Conservation (phyloP, 2,329 filamentous ascomycete species). For the Aureobasidium sp. region DNA sequence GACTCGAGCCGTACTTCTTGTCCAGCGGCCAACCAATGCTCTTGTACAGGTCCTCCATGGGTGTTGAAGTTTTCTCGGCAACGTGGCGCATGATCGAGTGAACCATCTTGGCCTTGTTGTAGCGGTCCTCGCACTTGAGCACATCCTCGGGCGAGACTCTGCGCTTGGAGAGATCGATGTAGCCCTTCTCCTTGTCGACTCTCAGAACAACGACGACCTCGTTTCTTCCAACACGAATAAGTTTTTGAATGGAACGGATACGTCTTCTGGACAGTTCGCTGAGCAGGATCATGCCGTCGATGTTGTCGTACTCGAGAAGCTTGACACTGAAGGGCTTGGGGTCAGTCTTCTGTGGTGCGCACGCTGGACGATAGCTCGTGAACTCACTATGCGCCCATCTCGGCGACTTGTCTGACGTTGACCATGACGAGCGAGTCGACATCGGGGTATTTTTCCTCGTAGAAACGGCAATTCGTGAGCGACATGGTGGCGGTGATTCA, state of each 20-base stretch:
- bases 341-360: not conserved
- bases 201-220: slow-evolving; percentile 97
- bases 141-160: slow-evolving; percentile 97
- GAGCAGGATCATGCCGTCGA: slow-evolving; percentile 99
- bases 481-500: slow-evolving; percentile 19
- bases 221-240: slow-evolving; percentile 95
- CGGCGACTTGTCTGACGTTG: slow-evolving; percentile 97
- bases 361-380: not conserved
- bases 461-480: slow-evolving; percentile 90
- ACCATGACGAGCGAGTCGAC: slow-evolving; percentile 99
- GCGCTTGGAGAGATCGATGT: slow-evolving; percentile 98
- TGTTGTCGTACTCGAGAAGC: slow-evolving; percentile 98
- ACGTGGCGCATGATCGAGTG: slow-evolving; percentile 99
- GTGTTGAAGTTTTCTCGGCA: slow-evolving; percentile 88
- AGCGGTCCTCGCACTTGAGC: slow-evolving; percentile 95
- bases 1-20: slow-evolving; percentile 70
- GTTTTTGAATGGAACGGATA: slow-evolving; percentile 98
- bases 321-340: slow-evolving; percentile 56
- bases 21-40: slow-evolving; percentile 94
- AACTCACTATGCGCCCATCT: slow-evolving; percentile 87
- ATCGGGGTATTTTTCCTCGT: slow-evolving; percentile 96
- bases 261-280: slow-evolving; percentile 95
- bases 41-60: slow-evolving; percentile 93
- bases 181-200: slow-evolving; percentile 99
- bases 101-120: slow-evolving; percentile 99